These are phyloP conservation scores for Mortierella sp. DNA, from an alignment of 371 early-diverging fungal species.

Conservation along the genomic window DNA sequence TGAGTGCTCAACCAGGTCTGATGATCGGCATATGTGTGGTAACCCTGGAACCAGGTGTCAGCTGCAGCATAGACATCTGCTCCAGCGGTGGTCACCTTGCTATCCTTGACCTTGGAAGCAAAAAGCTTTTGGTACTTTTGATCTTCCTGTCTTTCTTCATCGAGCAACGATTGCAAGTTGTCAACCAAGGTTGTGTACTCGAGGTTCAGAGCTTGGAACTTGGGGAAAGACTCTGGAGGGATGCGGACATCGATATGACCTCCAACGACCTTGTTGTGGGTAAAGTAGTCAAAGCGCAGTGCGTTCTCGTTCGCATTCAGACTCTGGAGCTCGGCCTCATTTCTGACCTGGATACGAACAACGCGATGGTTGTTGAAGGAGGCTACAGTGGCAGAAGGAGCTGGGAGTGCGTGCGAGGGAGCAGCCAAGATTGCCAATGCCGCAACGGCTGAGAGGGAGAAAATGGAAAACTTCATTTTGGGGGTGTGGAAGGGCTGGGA, in stretches of 20 bases:
- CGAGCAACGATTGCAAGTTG: constrained; percentile 34
- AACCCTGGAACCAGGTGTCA: constrained; percentile 39
- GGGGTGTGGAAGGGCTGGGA: background rate
- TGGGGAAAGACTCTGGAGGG: constrained; percentile 28
- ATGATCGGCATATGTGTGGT: constrained; percentile 48
- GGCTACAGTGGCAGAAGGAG: background rate
- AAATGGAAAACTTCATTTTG: constrained; percentile 30
- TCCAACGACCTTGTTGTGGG: constrained; percentile 50
- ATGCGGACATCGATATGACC: constrained; percentile 41
- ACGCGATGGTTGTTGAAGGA: constrained; percentile 40
- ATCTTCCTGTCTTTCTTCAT: constrained; percentile 29
- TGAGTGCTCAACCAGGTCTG: constrained; percentile 38
- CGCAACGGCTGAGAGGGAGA: constrained; percentile 34
- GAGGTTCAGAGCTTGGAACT: constrained; percentile 43
- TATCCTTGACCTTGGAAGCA: constrained; percentile 7
- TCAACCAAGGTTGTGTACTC: constrained; percentile 31
- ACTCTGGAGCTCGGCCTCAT: constrained; percentile 32
- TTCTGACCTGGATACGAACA: constrained; percentile 35
- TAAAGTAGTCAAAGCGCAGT: constrained; percentile 45
- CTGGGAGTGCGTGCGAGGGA: constrained; percentile 7
- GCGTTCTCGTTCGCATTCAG: constrained; percentile 34
- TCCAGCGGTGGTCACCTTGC: constrained; percentile 8
- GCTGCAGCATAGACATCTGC: constrained; percentile 24
- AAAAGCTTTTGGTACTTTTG: constrained; percentile 9
- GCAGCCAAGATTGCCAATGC: constrained; percentile 16